Evolutionary conservation across 495 filamentous ascomycete genomes (phyloP).

Genomic region (Gamarada debralockiae): DNA sequence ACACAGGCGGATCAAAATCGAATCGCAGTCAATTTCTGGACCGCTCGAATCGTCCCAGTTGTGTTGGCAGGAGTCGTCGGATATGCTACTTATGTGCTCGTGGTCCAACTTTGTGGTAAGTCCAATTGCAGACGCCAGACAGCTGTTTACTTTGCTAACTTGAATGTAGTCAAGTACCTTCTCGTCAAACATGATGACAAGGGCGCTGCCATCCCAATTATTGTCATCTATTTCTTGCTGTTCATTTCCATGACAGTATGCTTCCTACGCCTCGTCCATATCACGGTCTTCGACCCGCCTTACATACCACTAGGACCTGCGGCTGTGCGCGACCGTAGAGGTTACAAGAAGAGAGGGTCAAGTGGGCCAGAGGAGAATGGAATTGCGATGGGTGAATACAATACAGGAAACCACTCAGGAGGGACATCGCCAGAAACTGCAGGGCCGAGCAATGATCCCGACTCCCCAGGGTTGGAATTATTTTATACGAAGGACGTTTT

Average conservation of each 20-base stretch:
- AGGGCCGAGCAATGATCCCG: conserved; percentile 32
- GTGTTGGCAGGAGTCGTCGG: conserved; percentile 53
- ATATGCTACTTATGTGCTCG: conserved; percentile 61
- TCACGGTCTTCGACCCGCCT: conserved; percentile 63
- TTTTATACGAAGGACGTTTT: conserved; percentile 82
- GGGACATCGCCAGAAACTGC: conserved; percentile 1
- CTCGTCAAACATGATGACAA: conserved; percentile 16
- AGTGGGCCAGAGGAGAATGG: conserved; percentile 16
- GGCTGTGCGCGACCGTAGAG: conserved; percentile 27
- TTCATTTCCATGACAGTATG: conserved; percentile 60
- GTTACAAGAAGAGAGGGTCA: conserved; percentile 5
- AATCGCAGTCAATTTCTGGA: conserved; percentile 43
- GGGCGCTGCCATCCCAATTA: conserved; percentile 60
- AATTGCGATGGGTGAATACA: conserved; percentile 21
- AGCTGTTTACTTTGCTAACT: not conserved
- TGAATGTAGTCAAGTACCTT: conserved; percentile 20
- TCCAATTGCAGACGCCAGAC: not conserved
- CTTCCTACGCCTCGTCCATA: conserved; percentile 64
- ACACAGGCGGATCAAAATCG: conserved; percentile 21
- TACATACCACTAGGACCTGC: conserved; percentile 58
- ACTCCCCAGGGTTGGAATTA: conserved; percentile 42
- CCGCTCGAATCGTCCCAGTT: conserved; percentile 54
- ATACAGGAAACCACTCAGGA: conserved; percentile 12
- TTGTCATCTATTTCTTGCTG: conserved; percentile 67
- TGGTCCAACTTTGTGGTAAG: conserved; percentile 53